A percentile compares a stretch with the other conserved stretches of the same genome.
phyloP scores from a whole-genome alignment of 768 basidiomycete species.

The Dioszegia hungarica region DNA sequence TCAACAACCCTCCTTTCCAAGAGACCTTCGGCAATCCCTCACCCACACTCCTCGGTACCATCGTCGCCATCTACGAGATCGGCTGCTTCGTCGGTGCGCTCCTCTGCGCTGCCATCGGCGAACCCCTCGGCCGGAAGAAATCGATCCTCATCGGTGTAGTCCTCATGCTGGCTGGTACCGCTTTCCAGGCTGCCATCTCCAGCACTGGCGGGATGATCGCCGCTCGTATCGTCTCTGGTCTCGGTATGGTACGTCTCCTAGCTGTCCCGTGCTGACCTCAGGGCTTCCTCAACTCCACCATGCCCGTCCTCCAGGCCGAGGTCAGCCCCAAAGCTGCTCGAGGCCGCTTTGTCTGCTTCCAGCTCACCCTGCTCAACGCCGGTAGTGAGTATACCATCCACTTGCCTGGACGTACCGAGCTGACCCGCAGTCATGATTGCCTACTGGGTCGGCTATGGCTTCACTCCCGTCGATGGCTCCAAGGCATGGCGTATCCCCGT shows the following conservation, averaged over 20 bases:
- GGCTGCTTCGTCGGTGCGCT: slow-evolving; percentile 19
- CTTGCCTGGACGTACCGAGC: no score
- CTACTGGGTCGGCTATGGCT: slow-evolving; percentile 39
- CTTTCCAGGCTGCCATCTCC: slow-evolving; percentile 30
- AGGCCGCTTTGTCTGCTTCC: slow-evolving; percentile 28
- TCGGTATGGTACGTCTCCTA: slow-evolving; percentile 15
- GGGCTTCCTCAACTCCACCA: slow-evolving; percentile 37
- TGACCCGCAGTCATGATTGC: no score
- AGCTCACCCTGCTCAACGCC: slow-evolving; percentile 18
- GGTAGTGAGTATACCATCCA: no score
- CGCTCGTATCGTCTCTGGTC: slow-evolving; percentile 27
- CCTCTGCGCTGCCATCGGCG: slow-evolving; percentile 17
- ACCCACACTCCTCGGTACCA: slow-evolving; percentile 13
- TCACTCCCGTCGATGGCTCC: slow-evolving; percentile 17
- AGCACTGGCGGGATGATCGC: slow-evolving; percentile 28
- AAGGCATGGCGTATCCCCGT: slow-evolving; percentile 33
- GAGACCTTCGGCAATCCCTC: slow-evolving; percentile 11
- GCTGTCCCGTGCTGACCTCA: slow-evolving; percentile 1
- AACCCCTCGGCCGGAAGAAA: slow-evolving; percentile 12
- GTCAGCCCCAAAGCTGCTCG: slow-evolving; percentile 29
- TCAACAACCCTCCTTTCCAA: slow-evolving; percentile 23
- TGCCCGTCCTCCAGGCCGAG: slow-evolving; percentile 31
- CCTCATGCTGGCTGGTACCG: slow-evolving; percentile 32
- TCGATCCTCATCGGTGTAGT: slow-evolving; percentile 26
- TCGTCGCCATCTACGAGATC: slow-evolving; percentile 30